Evolutionary conservation across 140 eudicot genomes (phyloP), one percentile per base, ranked within the genome.

Genomic region (Stevia rebaudiana): DNA sequence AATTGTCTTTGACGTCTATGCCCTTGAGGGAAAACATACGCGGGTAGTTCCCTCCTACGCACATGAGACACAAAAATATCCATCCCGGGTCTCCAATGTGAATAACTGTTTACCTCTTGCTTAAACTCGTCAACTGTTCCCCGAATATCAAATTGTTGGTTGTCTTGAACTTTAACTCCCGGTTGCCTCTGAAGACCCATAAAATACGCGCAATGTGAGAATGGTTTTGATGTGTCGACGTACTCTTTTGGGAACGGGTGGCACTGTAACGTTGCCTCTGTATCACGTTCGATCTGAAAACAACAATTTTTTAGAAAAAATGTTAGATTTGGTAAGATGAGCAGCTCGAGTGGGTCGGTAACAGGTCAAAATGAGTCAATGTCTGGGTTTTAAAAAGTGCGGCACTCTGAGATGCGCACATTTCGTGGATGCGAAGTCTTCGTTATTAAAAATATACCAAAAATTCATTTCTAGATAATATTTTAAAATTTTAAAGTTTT

Each of bases 161-260:
- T 89, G 73, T 83, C 95, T 82, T 89, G 82, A 46, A 84, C 76
- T 36, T 44, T 80, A 35, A 74, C 89, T 24, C 92, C 92, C 11
- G 75, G 87, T 55, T 83, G 86, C 82, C 95, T 83, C 68, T 83
- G 89, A 63, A 89, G 80, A 25, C 97, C 97, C 95, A 86, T 83
- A 55, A 89, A 89, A 71, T 81, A 89, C 0, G 89, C 92, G 77
- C 83, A 79, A 65, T 89, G 92, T 39, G 82, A 69, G 62, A 82
- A 81, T 63, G 78, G 79, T 68, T 69, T 86, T 5, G 89, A 76
- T 3, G 75, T 35, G 40, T 89, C 95, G 2, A 61, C 55, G 44
- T 74, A 83, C 33, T 77, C 89, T 18, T 83, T 85, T n/a, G 97
- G 90, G 68, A 75, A 86, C 6, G 97, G 97, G 77, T 86, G 95